Conservation (phyloP, 2,329 filamentous ascomycete species). For the Ophiostoma populinum region DNA sequence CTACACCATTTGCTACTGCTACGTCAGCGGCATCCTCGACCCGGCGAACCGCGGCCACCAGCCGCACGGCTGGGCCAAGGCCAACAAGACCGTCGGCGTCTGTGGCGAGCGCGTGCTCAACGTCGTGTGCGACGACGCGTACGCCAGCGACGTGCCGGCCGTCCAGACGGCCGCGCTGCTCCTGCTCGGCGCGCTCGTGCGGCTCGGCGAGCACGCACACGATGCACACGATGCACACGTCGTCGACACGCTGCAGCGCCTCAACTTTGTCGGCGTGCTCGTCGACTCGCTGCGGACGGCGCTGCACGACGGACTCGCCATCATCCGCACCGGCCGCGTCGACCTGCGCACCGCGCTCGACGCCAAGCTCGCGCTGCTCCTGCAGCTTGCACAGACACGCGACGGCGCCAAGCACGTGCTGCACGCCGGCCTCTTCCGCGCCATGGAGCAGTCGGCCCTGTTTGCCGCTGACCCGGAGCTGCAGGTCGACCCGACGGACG, state of each 20-base stretch:
- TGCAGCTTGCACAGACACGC: slow-evolving; percentile 69
- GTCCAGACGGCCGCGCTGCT: slow-evolving; percentile 78
- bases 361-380: slow-evolving; percentile 64
- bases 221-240: slow-evolving; percentile 50
- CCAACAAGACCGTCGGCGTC: slow-evolving; percentile 51
- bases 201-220: slow-evolving; percentile 54
- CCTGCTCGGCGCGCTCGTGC: slow-evolving; percentile 62
- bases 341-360: slow-evolving; percentile 38
- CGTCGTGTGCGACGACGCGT: slow-evolving; percentile 82
- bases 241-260: slow-evolving; percentile 60
- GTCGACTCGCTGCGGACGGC: slow-evolving; percentile 74
- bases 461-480: slow-evolving; percentile 87
- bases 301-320: slow-evolving; percentile 49
- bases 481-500: slow-evolving; percentile 40
- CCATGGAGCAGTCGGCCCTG: slow-evolving; percentile 64
- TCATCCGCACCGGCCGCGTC: slow-evolving; percentile 17
- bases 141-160: slow-evolving; percentile 57
- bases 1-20: slow-evolving; percentile 82
- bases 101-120: slow-evolving; percentile 68
- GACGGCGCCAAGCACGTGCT: slow-evolving; percentile 76
- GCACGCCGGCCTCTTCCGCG: slow-evolving; percentile 71
- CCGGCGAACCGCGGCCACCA: slow-evolving; percentile 26
- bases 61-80: slow-evolving; percentile 33
- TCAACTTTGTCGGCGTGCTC: slow-evolving; percentile 83
- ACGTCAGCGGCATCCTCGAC: slow-evolving; percentile 53